Conservation (phyloP, 306 rosid species). For the Corylus avellana region DNA sequence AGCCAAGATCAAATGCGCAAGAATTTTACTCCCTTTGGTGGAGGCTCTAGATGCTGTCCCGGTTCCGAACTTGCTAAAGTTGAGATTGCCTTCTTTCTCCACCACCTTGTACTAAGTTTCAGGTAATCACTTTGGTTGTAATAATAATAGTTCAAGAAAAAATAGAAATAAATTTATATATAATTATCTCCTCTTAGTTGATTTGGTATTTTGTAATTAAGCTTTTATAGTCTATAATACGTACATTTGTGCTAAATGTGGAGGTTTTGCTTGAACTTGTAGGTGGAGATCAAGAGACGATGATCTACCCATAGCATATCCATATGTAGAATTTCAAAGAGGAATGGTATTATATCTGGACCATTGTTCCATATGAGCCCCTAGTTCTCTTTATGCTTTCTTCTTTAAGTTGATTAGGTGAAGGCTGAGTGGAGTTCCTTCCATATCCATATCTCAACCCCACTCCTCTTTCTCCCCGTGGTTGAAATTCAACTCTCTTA, state of each 20-base stretch:
- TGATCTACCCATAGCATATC: constrained; percentile 35
- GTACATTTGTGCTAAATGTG: background rate
- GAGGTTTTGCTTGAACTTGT: background rate
- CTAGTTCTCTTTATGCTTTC: background rate
- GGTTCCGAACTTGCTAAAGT: constrained; percentile 39
- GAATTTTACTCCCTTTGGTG: constrained; percentile 43
- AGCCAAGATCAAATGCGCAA: constrained; percentile 36
- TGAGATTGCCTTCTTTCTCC: constrained; percentile 40
- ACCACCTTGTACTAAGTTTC: constrained; percentile 40
- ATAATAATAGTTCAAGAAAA: background rate
- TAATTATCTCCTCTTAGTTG: background rate
- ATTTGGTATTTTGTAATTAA: background rate
- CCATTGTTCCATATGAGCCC: constrained; percentile 14
- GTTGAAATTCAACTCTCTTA: background rate
- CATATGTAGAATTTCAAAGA: constrained; percentile 39
- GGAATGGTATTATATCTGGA: constrained; percentile 31
- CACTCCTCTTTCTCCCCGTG: background rate
- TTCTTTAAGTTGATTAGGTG: background rate
- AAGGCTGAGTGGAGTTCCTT: background rate
- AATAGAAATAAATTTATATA: background rate
- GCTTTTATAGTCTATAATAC: background rate
- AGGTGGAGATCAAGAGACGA: constrained; percentile 41
- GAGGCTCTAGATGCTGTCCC: constrained; percentile 42
- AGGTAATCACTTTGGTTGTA: constrained; percentile 7
- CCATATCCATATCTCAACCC: background rate